These are phyloP conservation scores for Phytophthora pinifolia DNA, from an alignment of 352 stramenopile genomes.

Conservation along the genomic window DNA sequence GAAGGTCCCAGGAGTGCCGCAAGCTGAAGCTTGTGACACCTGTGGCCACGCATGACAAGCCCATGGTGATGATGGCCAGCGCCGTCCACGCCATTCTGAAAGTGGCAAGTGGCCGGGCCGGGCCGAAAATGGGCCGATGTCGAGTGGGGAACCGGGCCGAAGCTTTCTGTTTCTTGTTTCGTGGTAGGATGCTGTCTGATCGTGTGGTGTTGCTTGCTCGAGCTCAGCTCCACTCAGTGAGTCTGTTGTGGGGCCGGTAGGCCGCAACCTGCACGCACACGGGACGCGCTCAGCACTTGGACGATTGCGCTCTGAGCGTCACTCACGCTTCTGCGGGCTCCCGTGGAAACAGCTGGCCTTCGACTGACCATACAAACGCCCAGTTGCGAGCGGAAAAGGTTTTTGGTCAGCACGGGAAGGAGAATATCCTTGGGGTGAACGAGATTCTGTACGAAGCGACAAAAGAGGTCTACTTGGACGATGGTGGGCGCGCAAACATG, in stretches of 20 bases:
- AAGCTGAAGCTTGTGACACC: conserved; percentile 43
- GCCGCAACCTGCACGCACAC: too few species aligned
- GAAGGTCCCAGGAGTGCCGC: conserved; percentile 44
- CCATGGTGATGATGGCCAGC: conserved; percentile 31
- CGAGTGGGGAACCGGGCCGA: conserved; percentile 19
- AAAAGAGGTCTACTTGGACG: too few species aligned
- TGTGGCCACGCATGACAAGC: conserved; percentile 37
- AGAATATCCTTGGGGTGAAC: too few species aligned
- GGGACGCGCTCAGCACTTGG: background rate
- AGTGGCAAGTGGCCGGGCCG: background rate
- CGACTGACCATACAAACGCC: too few species aligned
- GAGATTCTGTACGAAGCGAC: too few species aligned
- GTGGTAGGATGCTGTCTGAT: conserved; percentile 11
- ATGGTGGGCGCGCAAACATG: conserved; percentile 4
- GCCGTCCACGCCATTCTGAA: conserved; percentile 31
- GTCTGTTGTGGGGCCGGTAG: too few species aligned
- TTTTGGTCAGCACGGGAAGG: too few species aligned
- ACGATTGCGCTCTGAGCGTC: conserved; percentile 1
- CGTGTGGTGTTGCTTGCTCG: background rate
- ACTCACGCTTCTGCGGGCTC: conserved; percentile 1
- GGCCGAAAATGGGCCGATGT: conserved; percentile 3
- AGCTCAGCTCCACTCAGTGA: background rate
- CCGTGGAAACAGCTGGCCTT: background rate
- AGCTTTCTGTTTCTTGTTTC: conserved; percentile 17
- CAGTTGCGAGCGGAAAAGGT: too few species aligned